phyloP scores from a whole-genome alignment of 768 basidiomycete species.

The Dacryopinax primogenitus region DNA sequence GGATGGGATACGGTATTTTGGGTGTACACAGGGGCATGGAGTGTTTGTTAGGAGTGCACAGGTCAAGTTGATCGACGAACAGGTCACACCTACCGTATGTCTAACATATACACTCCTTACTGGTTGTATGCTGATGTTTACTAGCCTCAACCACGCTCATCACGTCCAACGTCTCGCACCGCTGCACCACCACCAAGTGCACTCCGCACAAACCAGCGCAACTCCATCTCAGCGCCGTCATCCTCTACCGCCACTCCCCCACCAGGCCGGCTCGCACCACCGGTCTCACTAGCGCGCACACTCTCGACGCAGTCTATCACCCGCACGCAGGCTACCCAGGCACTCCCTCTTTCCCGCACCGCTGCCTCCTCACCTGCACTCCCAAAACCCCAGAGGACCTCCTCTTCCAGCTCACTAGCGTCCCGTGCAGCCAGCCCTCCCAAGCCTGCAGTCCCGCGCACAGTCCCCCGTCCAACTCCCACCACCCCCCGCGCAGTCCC shows the following conservation, averaged over 20 bases:
- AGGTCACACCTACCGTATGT: conserved; percentile 17
- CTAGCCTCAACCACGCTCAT: conserved; percentile 5
- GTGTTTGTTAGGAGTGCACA: conserved; percentile 83
- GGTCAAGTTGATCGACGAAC: conserved; percentile 46
- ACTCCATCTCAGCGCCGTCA: neutral
- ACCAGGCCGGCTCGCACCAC: conserved; percentile 11
- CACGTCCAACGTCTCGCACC: conserved; percentile 1
- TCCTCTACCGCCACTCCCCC: neutral
- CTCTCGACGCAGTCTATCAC: conserved; percentile 36
- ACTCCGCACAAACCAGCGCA: neutral
- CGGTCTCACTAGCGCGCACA: neutral
- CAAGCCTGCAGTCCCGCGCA: conserved; percentile 34
- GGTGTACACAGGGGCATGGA: conserved; percentile 60
- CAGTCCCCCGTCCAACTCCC: conserved; percentile 21
- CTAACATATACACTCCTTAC: neutral
- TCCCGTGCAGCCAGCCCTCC: conserved; percentile 19
- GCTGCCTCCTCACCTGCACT: conserved; percentile 16
- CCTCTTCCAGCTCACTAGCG: conserved; percentile 14
- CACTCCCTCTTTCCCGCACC: conserved; percentile 10
- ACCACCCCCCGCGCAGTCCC: conserved; percentile 13
- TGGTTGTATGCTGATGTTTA: too few relatives aligned
- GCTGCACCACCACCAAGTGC: neutral
- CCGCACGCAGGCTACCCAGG: conserved; percentile 42
- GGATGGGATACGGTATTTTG: conserved; percentile 66
- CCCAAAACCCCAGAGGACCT: conserved; percentile 11